Base-by-base conservation (phyloP, 1,284 basidiomycete species). In the Cryptococcus amylolentus region DNA sequence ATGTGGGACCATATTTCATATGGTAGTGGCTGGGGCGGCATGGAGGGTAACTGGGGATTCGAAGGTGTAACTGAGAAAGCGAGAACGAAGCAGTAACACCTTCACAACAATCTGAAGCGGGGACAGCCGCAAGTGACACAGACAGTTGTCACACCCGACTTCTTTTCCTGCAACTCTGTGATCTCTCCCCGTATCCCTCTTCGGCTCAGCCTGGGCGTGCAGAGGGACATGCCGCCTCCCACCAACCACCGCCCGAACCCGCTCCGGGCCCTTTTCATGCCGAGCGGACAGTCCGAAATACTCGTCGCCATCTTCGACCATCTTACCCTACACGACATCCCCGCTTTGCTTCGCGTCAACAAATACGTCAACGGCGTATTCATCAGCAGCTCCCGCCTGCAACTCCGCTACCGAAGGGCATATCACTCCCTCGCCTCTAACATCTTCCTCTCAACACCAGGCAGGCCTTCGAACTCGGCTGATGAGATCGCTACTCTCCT, bases 361-460 rank as follows among this genome's bases (percentile, higher is more conserved):
- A 46, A 54, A 23, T 41, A 54, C 31, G 38, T 45, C 20, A 39
- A 54, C 52, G 23, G n/a, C n/a, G 35, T 47, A 7, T 47, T 54
- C 37, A 48, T 23, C 18, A 35, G 44, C 26, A 47, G 44, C 23
- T 54, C 52, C 5, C 52, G 27, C 7, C 52, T 54, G 18, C 52
- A 54, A 35, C 44, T 54, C 12, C 27, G 44, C 13, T 54, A 47
- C 37, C 43, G 42, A 3, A 16, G 28, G 10, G 43, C 52, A 2
- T 54, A 38, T 28, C 45, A 54, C 23, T 28, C 43, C 35, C 44
- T 54, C n/a, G 37, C 52, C 20, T 20, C 43, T 27, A 23, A 9
- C 16, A 8, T 27, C 26, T 28, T 18, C 18, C 16, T 23, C 2
- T 31, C 43, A 2, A 18, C 26, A n/a, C 14, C 50, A 4, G 14